Evolutionary conservation across 805 yeast species (phyloP), one percentile per base, ranked within the genome.

Genomic region (Sugiyamaella americana): DNA sequence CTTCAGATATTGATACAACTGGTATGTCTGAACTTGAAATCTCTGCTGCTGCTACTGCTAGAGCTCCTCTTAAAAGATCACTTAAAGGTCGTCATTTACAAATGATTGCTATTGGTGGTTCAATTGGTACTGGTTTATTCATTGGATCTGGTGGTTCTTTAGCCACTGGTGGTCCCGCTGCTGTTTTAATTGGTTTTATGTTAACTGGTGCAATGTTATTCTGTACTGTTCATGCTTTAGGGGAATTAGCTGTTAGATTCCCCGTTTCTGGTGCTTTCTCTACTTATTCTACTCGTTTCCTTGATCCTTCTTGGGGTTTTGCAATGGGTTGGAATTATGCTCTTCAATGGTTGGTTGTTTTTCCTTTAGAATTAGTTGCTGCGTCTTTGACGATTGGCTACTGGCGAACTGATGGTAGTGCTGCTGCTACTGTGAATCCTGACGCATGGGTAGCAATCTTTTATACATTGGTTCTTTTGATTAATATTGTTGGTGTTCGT

Each of bases 41-140:
- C 53, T 60, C 64, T 17, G 65, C 68, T 30, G 55, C 62, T 23
- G 64, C 65, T 29, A 56, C 75, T 2, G 79, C 83, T 21, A 68
- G 70, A 48, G 68, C 85, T 3, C 87, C 84, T 2, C 68, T 82
- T 49, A 68, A 75, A 39, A 63, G 78, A 44, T 41, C 49, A n/a
- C 59, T 66, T 39, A 65, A 64, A 49, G 58, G 58, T n/a, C 59
- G 71, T 13, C 70, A 66, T 51, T 46, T 66, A 43, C 66, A 62
- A 45, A 80, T 84, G 79, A 82, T 86, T 58, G 87, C 94, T 35
- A 71, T 87, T 46, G 93, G 93, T 48, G 88, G 93, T 46, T 82
- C 91, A 43, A 82, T 86, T 50, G 96, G 95, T 59, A 82, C 93
- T 24, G 84, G 84, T 55, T 64, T 80, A 26, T 79, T 76, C 58